A percentile compares a stretch with the other conserved stretches of the same genome.
phyloP scores from a whole-genome alignment of 768 basidiomycete species.

The Kwoniella heveanensis region DNA sequence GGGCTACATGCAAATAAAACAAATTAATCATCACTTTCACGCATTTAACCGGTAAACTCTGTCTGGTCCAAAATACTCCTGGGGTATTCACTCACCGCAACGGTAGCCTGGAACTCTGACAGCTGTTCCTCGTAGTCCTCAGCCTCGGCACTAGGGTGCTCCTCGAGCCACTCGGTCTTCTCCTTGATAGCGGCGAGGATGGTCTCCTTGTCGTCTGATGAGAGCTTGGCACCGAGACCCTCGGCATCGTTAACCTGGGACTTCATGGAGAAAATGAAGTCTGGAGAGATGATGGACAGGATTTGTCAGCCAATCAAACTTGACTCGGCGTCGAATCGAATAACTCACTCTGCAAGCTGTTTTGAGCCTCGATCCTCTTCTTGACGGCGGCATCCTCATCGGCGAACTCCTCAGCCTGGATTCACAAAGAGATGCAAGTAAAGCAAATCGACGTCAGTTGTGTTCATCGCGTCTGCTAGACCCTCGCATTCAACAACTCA shows the following conservation, averaged over 20 bases:
- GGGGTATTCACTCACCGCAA: constrained; percentile 35
- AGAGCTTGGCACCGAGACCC: constrained; percentile 81
- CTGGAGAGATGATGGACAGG: constrained; percentile 42
- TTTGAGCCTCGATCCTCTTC: constrained; percentile 59
- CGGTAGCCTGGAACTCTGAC: constrained; percentile 57
- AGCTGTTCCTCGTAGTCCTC: constrained; percentile 94
- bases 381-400: constrained; percentile 57
- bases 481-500: neutral
- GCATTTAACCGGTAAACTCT: too few species aligned
- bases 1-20: constrained; percentile 58
- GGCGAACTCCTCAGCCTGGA: constrained; percentile 71
- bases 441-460: too few species aligned
- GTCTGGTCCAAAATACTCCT: too few species aligned
- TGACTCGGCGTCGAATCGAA: too few species aligned
- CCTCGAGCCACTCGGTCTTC: constrained; percentile 87
- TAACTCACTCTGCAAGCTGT: constrained; percentile 52
- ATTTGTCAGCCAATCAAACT: constrained; percentile 56
- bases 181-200: constrained; percentile 82
- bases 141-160: constrained; percentile 70
- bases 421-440: too few species aligned
- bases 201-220: constrained; percentile 58
- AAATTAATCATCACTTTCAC: too few species aligned
- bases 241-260: constrained; percentile 81
- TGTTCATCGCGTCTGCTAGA: neutral
- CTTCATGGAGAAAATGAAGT: constrained; percentile 74